phyloP scores from a whole-genome alignment of 441 rosid genomes.

The Populus hybrid region DNA sequence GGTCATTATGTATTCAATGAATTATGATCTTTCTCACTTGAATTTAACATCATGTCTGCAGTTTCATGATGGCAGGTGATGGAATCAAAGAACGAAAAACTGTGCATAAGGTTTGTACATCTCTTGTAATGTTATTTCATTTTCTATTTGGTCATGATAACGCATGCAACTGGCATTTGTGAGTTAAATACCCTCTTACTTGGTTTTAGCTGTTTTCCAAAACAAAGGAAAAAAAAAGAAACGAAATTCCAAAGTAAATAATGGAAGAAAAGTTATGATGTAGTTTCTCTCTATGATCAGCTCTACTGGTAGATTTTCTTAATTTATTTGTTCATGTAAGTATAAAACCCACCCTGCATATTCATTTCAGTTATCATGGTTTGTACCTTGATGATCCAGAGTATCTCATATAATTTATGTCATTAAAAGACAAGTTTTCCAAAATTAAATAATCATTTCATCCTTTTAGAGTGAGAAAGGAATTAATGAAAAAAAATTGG shows the following conservation, averaged over 20 bases:
- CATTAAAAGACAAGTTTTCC: not conserved
- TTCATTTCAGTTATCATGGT: not conserved
- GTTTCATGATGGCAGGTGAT: slow-evolving; percentile 93
- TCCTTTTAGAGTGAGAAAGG: not conserved
- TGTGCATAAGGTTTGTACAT: slow-evolving; percentile 52
- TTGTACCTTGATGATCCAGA: not conserved
- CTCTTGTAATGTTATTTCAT: slow-evolving; percentile 6
- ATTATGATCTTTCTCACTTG: not conserved
- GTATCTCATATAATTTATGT: not conserved
- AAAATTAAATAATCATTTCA: not conserved
- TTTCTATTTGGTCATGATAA: slow-evolving; percentile 5
- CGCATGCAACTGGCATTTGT: not conserved
- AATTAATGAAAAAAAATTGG: not conserved
- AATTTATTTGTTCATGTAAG: not conserved
- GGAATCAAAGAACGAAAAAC: slow-evolving; percentile 58
- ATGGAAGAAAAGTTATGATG: not conserved
- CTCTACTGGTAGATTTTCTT: not conserved
- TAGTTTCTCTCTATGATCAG: not conserved
- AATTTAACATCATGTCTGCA: slow-evolving; percentile 25
- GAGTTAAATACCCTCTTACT: not conserved
- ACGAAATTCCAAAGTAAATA: not conserved
- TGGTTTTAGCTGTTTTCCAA: not conserved
- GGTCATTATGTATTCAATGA: not conserved
- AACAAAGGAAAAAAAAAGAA: no score
- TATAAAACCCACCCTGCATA: not conserved